Conservation (phyloP, 306 rosid species). For the cucumber (Cucumis sativus) region Cucumber_9930_V3 NC_026656.2:2777501-2778000, state of each 20-base stretch:
- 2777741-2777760: neutral
- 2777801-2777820: neutral
- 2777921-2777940: too few relatives aligned
- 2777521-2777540: neutral
- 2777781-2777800: neutral
- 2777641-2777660: neutral
- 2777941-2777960: too few relatives aligned
- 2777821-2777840: neutral
- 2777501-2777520: too few relatives aligned
- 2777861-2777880: neutral
- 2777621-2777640: neutral
- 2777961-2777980: too few relatives aligned
- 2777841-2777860: neutral
- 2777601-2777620: neutral
- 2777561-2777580: neutral
- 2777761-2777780: neutral
- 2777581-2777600: neutral
- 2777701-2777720: neutral
- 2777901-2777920: too few relatives aligned
- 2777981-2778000: neutral
- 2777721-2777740: neutral
- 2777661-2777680: neutral
- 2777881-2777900: neutral
- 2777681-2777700: neutral
- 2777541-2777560: neutral